Conservation (phyloP, 2,329 filamentous ascomycete genomes). For the Chaetomium strumarium region DNA sequence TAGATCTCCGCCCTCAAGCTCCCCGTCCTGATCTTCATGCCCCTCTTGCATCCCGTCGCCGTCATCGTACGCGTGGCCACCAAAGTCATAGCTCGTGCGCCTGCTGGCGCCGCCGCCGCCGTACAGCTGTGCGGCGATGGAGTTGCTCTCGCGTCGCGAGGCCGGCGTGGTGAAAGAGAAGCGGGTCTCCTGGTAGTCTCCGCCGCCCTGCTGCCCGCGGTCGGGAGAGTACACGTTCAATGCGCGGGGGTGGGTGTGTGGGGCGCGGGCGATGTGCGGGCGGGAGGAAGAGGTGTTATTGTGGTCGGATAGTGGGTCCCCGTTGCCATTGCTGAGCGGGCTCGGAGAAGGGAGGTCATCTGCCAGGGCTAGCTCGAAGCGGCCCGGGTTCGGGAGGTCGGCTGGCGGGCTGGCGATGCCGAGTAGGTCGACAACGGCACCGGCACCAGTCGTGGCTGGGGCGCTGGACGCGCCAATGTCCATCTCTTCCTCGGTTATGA, state of each 20-base stretch:
- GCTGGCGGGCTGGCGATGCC: slow-evolving; percentile 55
- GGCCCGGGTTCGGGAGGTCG: slow-evolving; percentile 67
- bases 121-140: slow-evolving; percentile 49
- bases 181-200: slow-evolving; percentile 43
- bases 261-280: slow-evolving; percentile 21
- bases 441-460: slow-evolving; percentile 21
- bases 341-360: slow-evolving; percentile 24
- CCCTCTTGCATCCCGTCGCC: slow-evolving; percentile 70
- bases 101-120: slow-evolving; percentile 10
- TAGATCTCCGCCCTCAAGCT: slow-evolving; percentile 76
- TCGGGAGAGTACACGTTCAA: slow-evolving; percentile 29
- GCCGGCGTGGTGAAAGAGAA: slow-evolving; percentile 49
- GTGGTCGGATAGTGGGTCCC: neutral
- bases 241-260: slow-evolving; percentile 19
- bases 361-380: slow-evolving; percentile 59
- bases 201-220: slow-evolving; percentile 18
- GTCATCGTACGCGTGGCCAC: slow-evolving; percentile 33
- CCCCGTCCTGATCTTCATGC: slow-evolving; percentile 62
- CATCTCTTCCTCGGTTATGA: slow-evolving; percentile 68
- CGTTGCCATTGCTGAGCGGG: slow-evolving; percentile 13
- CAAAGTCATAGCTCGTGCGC: slow-evolving; percentile 18
- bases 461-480: slow-evolving; percentile 63
- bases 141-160: slow-evolving; percentile 42
- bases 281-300: slow-evolving; percentile 7
- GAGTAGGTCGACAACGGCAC: slow-evolving; percentile 59